These are phyloP conservation scores for Podochytrium sp. DNA, from an alignment of 192 early-diverging fungal genomes.

Conservation along the genomic window DNA sequence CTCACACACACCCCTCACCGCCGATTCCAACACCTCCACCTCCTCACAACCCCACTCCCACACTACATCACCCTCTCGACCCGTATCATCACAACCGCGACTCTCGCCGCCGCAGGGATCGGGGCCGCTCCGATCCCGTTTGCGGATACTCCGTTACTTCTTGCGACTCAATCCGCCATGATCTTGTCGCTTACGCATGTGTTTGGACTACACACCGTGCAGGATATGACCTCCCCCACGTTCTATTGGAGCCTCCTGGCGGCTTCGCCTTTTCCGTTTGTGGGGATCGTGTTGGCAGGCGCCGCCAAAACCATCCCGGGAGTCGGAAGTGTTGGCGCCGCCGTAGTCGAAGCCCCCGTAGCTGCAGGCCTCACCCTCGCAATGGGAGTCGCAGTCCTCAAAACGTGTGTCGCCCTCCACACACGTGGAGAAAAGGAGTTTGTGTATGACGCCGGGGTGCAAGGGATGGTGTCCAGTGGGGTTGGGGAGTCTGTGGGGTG, in stretches of 20 bases:
- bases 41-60: background rate
- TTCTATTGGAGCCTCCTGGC: conserved; percentile 21
- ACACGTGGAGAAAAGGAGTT: conserved; percentile 6
- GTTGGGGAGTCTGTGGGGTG: conserved; percentile 11
- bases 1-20: conserved; percentile 13
- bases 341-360: conserved; percentile 22
- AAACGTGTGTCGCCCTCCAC: conserved; percentile 17
- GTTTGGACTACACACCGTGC: conserved; percentile 3
- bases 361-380: conserved; percentile 24
- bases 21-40: conserved; percentile 14
- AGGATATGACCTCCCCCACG: background rate
- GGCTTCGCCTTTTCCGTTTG: conserved; percentile 21
- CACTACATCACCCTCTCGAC: background rate
- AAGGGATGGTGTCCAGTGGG: background rate
- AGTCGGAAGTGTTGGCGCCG: conserved; percentile 21
- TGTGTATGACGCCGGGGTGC: conserved; percentile 15
- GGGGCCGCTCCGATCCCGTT: conserved; percentile 28
- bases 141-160: conserved; percentile 13
- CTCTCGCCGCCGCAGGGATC: conserved; percentile 21
- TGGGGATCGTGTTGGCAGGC: conserved; percentile 17
- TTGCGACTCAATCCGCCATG: conserved; percentile 29
- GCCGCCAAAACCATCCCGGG: conserved; percentile 24
- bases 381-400: conserved; percentile 22
- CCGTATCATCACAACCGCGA: conserved; percentile 7
- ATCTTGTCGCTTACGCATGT: conserved; percentile 20